These are phyloP conservation scores for Seiridium cupressi DNA, from an alignment of 2,329 filamentous ascomycete genomes.

Conservation along the genomic window DNA sequence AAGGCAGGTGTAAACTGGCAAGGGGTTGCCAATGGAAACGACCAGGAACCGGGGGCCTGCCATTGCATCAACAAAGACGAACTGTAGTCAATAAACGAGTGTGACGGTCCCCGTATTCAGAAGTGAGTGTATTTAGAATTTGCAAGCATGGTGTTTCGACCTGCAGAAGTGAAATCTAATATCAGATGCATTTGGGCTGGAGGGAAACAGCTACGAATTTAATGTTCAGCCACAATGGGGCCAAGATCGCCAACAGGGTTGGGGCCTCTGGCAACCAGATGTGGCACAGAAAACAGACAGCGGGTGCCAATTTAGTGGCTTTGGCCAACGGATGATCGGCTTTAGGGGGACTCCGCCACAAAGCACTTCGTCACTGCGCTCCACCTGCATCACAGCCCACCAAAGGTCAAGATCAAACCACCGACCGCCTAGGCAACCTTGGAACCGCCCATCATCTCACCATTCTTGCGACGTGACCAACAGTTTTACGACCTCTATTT, in stretches of 20 bases:
- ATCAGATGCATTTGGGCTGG: no score
- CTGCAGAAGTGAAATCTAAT: no score
- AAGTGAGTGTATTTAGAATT: neutral
- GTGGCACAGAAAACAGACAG: neutral
- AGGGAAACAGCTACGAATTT: no score
- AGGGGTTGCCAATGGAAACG: constrained; percentile 84
- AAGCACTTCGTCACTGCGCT: constrained; percentile 1
- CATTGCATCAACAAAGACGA: constrained; percentile 5
- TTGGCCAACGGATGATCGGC: neutral
- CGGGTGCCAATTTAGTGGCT: neutral
- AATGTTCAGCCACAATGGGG: no score
- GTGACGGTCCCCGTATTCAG: neutral
- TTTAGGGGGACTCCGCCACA: neutral
- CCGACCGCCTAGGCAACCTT: neutral
- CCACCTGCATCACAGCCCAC: neutral
- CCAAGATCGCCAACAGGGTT: no score
- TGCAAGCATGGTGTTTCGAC: neutral
- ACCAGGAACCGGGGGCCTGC: constrained; percentile 64
- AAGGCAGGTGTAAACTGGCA: constrained; percentile 71
- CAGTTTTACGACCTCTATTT: neutral
- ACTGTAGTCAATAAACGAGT: neutral
- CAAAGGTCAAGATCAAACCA: no score
- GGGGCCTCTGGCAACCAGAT: neutral
- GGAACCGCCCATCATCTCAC: neutral
- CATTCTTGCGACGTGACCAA: neutral